phyloP scores from a whole-genome alignment of 805 yeast genomes.

The Martiniozyma abietophila region DNA sequence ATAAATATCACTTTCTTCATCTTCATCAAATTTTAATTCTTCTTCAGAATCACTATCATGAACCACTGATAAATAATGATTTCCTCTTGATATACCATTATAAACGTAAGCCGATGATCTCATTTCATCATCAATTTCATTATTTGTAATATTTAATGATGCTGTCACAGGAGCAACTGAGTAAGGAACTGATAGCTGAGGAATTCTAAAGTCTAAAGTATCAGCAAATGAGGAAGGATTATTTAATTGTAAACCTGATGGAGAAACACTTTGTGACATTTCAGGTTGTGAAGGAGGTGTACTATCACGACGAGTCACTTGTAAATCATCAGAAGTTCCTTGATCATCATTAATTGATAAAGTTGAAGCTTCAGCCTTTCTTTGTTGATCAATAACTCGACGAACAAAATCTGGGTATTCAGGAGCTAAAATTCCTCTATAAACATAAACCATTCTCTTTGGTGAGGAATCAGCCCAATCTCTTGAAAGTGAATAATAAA shows the following conservation, averaged over 20 bases:
- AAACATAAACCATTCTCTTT: constrained; percentile 80
- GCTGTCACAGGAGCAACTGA: constrained; percentile 75
- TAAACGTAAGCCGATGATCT: too few species aligned
- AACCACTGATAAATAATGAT: constrained; percentile 12
- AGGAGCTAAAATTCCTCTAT: constrained; percentile 67
- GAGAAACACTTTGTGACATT: constrained; percentile 14
- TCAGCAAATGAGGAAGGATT: constrained; percentile 23
- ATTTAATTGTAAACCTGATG: constrained; percentile 23
- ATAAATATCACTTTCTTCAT: constrained; percentile 24
- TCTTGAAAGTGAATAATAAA: constrained; percentile 67
- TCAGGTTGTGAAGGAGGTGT: constrained; percentile 3
- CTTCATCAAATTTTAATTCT: constrained; percentile 29
- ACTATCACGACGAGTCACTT: not conserved
- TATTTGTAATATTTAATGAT: constrained; percentile 28
- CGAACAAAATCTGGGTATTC: constrained; percentile 69
- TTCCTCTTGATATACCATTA: too few species aligned
- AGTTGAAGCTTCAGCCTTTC: constrained; percentile 22
- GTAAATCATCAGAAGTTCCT: not conserved
- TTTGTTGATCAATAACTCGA: constrained; percentile 48
- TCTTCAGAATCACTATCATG: constrained; percentile 31
- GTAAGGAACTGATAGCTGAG: constrained; percentile 50
- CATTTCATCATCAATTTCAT: constrained; percentile 11
- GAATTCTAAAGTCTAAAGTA: constrained; percentile 26
- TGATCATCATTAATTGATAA: constrained; percentile 1
- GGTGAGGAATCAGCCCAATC: constrained; percentile 92